Evolutionary conservation across 2,329 filamentous ascomycete species (phyloP).

Genomic region (Penicillium sp.): DNA sequence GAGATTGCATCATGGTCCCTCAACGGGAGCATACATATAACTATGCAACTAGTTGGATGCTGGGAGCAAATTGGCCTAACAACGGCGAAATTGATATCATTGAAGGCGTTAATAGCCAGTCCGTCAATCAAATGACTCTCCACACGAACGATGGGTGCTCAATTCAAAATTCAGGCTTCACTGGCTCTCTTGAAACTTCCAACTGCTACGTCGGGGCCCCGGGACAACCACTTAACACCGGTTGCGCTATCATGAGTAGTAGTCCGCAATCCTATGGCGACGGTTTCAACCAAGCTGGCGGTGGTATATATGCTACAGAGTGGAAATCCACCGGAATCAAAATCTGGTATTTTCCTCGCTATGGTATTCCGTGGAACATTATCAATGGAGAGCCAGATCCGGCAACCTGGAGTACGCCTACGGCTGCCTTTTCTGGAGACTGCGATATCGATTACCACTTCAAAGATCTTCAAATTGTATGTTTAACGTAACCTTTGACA

Average conservation of each 20-base stretch:
- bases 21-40: too few relatives aligned
- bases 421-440: conserved; percentile 60
- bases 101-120: conserved; percentile 64
- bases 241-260: conserved; percentile 54
- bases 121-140: conserved; percentile 58
- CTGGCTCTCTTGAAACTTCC: conserved; percentile 43
- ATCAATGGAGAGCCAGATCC: conserved; percentile 57
- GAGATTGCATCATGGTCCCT: background rate
- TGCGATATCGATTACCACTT: conserved; percentile 71
- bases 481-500: conserved; percentile 1
- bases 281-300: conserved; percentile 63
- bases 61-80: conserved; percentile 63
- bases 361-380: conserved; percentile 59
- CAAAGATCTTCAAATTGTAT: conserved; percentile 60
- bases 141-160: conserved; percentile 59
- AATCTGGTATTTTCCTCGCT: conserved; percentile 78
- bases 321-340: conserved; percentile 69
- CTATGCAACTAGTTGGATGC: conserved; percentile 40
- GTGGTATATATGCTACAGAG: conserved; percentile 68
- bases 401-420: conserved; percentile 60
- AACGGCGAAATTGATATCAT: conserved; percentile 74
- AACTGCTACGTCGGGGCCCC: conserved; percentile 54
- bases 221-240: conserved; percentile 44
- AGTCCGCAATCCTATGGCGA: conserved; percentile 54
- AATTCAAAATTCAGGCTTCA: conserved; percentile 47